Base-by-base conservation (phyloP, 495 filamentous ascomycete species). In the Neurospora tetraspora region DNA sequence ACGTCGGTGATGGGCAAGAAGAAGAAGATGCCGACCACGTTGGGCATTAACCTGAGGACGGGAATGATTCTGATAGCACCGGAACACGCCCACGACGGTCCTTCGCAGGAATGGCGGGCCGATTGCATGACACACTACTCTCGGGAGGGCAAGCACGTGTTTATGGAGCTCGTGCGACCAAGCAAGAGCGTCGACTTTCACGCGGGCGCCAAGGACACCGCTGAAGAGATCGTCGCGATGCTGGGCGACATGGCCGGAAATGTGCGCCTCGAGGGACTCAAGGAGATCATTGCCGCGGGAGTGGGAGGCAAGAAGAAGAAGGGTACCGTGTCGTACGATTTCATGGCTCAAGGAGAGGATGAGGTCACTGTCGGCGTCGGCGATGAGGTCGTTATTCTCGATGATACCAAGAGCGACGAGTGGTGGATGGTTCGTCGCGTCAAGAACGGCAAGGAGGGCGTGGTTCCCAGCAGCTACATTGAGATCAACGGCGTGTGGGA, bases 131-230 rank as follows among this genome's bases (percentile, higher is more conserved):
- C 90, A 18, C 92, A 97, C 80, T 98, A 99, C 82, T 97, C 93
- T 12, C 93, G 96, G 65, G 96, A 99, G 85, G 95, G 94, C 18
- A 99, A 99, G 79, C 96, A 98, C 81, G 92, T 99, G 18, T 99
- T 99, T 78, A 83, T 99, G 73, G 96, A 98, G 79, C 86, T 98
- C 40, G 90, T 97, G 47, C 85, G 91, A 40, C 96, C 96, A 10
- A 96, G 92, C 78, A 97, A 92, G 82, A 97, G 94, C 77, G 82
- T 97, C 69, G 96, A 99, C 81, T 94, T 99, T 73, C 96, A 99
- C 80, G 96, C 96, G 37, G 96, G 96, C 20, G 93, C 96, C 12
- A 99, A 98, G 80, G 94, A 98, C 80, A 97, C 94, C 36, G 96
- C 96, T 9, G 89, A 94, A 71, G 94, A 98, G 80, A 98, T 99